Base-by-base conservation (phyloP, 148 eudicot species). In the Salicornia ramosissima region DNA sequence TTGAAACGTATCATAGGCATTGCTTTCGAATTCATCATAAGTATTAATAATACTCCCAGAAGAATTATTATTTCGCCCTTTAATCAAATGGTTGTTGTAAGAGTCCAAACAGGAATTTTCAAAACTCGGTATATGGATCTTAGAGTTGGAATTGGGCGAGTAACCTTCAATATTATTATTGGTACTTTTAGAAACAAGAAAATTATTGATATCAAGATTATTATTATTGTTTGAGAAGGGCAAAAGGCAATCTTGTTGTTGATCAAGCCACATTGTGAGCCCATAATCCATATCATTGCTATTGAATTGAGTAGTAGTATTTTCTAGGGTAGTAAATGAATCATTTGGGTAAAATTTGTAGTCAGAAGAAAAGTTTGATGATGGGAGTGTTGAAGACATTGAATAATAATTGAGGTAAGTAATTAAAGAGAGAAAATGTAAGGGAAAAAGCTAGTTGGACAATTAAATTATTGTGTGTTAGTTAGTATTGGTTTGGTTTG, bases 381-480 rank as follows among this genome's bases (percentile, higher is more conserved):
- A 12, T 40, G 70, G 24, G 19, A 56, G 26, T 30, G 64, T 69
- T 43, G 72, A 69, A 28, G 62, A 62, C 72, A 69, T 69, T 56
- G 51, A 54, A 28, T n/a, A 68, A 14, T 14, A 46, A 46, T 46
- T 36, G 40, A 36, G 8, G n/a, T n/a, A 36, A 36, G 4, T 36
- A 36, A 36, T 36, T 36, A 36, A 36, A 36, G 54, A 65, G 30
- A 10, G 45, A 21, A 40, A 22, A 43, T 10, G 12, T 28, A 6
- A 42, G 28, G 21, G 7, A 2, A 15, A 14, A 7, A 10, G 13
- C 21, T 16, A 19, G 42, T 67, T 29, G 21, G 55, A 24, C 40
- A 36, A 36, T 36, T 36, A 36, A 3, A 36, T 36, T 3, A 3
- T 36, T 36, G 40, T 36, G 40, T 36, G 40, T 36, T 43, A 40